These are phyloP conservation scores for Neurospora tetraspora DNA, from an alignment of 495 filamentous ascomycete species.

Conservation along the genomic window DNA sequence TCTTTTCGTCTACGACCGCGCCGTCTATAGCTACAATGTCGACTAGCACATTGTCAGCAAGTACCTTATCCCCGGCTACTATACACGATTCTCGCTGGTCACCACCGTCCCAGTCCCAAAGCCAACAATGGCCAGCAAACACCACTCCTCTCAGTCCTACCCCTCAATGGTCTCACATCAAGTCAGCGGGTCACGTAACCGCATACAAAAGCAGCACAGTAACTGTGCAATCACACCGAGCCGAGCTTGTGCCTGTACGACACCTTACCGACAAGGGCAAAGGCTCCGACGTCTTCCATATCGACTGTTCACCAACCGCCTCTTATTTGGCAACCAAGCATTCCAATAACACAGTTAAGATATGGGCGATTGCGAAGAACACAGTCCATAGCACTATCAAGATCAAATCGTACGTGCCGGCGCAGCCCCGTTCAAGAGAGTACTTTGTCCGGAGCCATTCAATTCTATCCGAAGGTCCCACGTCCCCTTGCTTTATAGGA, in stretches of 20 bases:
- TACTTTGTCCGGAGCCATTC: constrained; percentile 23
- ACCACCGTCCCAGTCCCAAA: background rate
- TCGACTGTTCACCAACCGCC: constrained; percentile 13
- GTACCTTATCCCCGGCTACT: background rate
- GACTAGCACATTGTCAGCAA: background rate
- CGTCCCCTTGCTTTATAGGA: constrained; percentile 9
- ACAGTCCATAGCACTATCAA: constrained; percentile 16
- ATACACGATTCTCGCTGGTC: background rate
- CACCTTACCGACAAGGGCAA: constrained; percentile 17
- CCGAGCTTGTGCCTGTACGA: background rate
- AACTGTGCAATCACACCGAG: constrained; percentile 2
- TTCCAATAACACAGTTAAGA: constrained; percentile 16
- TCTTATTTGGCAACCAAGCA: constrained; percentile 15
- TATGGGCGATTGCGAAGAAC: constrained; percentile 18
- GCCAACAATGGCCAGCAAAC: background rate
- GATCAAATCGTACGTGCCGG: constrained; percentile 17
- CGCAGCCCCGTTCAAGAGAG: constrained; percentile 18
- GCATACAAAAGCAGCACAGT: background rate
- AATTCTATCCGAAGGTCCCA: constrained; percentile 16
- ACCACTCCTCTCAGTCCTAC: background rate
- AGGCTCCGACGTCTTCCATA: constrained; percentile 14
- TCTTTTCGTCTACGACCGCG: background rate
- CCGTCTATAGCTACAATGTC: background rate
- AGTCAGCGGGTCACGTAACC: background rate
- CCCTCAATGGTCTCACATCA: background rate